Evolutionary conservation across 177 flowering plant species (phyloP), one percentile per base, ranked within the genome.

Genomic region (Vitis hybrid): DNA sequence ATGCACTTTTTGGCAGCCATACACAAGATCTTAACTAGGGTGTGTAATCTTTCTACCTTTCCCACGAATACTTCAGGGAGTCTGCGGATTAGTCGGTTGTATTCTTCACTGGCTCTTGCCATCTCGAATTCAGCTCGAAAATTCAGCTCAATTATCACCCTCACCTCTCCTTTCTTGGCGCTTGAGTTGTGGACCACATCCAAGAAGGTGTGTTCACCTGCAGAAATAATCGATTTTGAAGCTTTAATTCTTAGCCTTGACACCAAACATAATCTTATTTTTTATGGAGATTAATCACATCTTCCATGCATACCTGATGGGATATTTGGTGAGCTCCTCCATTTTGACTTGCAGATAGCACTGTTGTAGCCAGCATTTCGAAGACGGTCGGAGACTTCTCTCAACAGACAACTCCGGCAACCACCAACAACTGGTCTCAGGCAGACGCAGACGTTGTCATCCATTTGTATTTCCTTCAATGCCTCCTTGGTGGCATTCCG

Each of bases 61-160:
- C 98, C 99, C 0, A 93, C 91, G 29, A 78, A 93, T 5, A 89
- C 82, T 53, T 91, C 90, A 2, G 99, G 99, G 13, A 95, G 75
- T 53, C 80, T 77, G 45, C 65, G 58, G 3, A 87, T 71, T n/a
- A 95, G 68, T 48, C 67, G 69, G 61, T 80, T 90, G 84, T 93
- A 95, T 13, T 89, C 94, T n/a, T 84, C 84, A 63, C 84, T 79
- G 5, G 89, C 95, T 75, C 89, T 83, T 6, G 89, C 90, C 90
- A 95, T 93, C 81, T 95, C 97, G 64, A 95, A 95, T 56, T 91
- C 91, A 0, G 81, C 93, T 10, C 93, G 79, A 61, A 95, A 88
- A 65, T 82, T 85, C 51, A 90, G 64, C 75, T 93, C 99, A 3
- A 95, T 81, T 49, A 93, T 79, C 61, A 91, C 91, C 19, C 94